These are phyloP conservation scores for Clarkia xantiana DNA, from an alignment of 345 rosid species.

Conservation along the genomic window DNA sequence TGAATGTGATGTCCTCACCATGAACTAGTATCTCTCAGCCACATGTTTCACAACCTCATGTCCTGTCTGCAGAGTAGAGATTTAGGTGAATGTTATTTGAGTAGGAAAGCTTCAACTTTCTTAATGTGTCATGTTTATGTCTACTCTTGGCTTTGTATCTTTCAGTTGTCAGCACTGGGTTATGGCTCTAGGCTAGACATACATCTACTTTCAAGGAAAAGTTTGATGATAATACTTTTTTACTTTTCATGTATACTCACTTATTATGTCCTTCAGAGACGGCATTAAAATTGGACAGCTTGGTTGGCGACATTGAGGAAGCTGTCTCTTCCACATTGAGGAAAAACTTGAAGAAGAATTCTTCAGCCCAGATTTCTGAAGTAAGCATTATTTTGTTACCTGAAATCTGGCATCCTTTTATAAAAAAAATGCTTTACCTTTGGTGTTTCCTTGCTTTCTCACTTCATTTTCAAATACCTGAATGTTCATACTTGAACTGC, in stretches of 20 bases:
- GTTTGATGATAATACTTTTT: background rate
- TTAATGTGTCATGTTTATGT: no score
- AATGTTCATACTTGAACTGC: background rate
- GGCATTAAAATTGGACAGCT: slow-evolving; percentile 63
- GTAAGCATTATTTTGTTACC: slow-evolving; percentile 24
- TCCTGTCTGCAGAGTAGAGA: no score
- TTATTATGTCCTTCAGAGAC: slow-evolving; percentile 48
- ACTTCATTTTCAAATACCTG: background rate
- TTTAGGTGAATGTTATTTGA: no score
- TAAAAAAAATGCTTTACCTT: background rate
- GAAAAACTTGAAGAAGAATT: slow-evolving; percentile 36
- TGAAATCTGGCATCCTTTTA: background rate
- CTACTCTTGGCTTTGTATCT: no score
- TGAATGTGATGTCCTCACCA: no score
- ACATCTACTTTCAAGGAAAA: no score
- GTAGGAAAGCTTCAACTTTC: no score
- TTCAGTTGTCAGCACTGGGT: no score
- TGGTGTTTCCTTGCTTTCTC: background rate
- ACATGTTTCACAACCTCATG: no score
- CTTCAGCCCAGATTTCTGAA: slow-evolving; percentile 35
- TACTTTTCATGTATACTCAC: slow-evolving; percentile 1
- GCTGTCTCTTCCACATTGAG: slow-evolving; percentile 56
- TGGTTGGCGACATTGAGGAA: slow-evolving; percentile 90
- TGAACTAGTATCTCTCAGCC: no score
- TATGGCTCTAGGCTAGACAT: no score